These are phyloP conservation scores for Neolentinus lepideus DNA, from an alignment of 1,284 basidiomycete genomes.

Conservation along the genomic window DNA sequence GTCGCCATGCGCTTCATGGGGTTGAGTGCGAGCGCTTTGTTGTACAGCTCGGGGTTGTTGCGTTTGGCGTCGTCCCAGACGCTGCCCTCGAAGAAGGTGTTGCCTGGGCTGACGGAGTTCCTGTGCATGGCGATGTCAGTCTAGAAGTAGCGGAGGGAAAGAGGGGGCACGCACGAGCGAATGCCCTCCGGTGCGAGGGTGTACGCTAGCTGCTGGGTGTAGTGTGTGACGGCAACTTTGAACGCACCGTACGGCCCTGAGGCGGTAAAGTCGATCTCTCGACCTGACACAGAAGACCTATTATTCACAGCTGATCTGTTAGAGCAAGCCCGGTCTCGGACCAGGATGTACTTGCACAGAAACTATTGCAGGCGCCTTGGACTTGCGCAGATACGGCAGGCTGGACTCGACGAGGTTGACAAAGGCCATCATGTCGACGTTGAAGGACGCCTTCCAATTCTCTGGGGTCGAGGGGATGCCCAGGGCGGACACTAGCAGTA, in stretches of 20 bases:
- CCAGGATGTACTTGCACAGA: not conserved
- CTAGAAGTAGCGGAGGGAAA: not conserved
- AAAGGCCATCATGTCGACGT: slow-evolving; percentile 5
- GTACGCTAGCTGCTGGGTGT: slow-evolving; percentile 6
- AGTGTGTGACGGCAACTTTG: slow-evolving; percentile 7
- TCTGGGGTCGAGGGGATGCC: slow-evolving; percentile 6
- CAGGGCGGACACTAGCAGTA: slow-evolving; percentile 6
- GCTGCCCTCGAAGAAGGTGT: slow-evolving; percentile 7
- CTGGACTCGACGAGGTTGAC: slow-evolving; percentile 4
- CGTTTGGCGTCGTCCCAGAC: slow-evolving; percentile 6
- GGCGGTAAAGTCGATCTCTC: slow-evolving; percentile 5
- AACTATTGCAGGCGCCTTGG: slow-evolving; percentile 4
- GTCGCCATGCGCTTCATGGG: slow-evolving; percentile 7
- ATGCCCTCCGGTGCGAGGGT: slow-evolving; percentile 6
- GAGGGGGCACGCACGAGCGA: not conserved
- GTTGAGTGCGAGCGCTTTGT: slow-evolving; percentile 6
- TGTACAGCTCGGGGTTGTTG: slow-evolving; percentile 5
- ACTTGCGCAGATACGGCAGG: slow-evolving; percentile 7
- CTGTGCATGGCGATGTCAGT: not conserved
- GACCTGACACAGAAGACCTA: slow-evolving; percentile 5
- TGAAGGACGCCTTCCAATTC: slow-evolving; percentile 7
- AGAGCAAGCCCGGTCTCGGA: not conserved
- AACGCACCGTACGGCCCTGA: slow-evolving; percentile 8
- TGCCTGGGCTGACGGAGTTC: slow-evolving; percentile 8
- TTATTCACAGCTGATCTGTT: not conserved